Evolutionary conservation across 768 basidiomycete genomes (phyloP), one percentile per base, ranked within the genome.

Genomic region (Boletus sp.): DNA sequence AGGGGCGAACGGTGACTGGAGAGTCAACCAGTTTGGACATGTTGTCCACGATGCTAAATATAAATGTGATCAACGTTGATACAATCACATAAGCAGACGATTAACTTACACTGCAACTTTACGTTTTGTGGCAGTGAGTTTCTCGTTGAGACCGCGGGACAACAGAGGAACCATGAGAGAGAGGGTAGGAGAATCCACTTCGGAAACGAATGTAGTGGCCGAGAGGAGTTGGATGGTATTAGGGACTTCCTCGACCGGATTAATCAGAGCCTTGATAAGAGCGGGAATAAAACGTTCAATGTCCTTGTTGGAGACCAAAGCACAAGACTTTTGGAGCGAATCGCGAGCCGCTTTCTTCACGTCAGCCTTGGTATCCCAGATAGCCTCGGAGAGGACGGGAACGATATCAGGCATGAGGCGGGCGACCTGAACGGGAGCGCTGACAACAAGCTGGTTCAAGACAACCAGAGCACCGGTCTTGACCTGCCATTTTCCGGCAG

Each of bases 191-290:
- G 94, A 94, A 68, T 97, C 95, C 77, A 98, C 95, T 82, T 98
- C 95, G 51, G 95, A 92, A 92, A 98, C 95, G 87, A 97, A 98
- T 75, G 95, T 98, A 76, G 95, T 98, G 56, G 95, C 86, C 76
- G 95, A 94, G 77, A 97, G 93, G 78, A 96, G 90, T 61, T 83
- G 83, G 68, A 98, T 92, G 69, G 94, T 97, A 67, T 86, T 89
- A 68, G 95, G 91, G 56, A 98, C 95, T 86, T 99, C 97, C 81
- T 99, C 96, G 63, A 97, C 94, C 67, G 97, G 97, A 83, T 99
- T 95, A 78, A 98, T 94, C 71, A 98, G 82, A 73, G 93, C 89
- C 76, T 96, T 94, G 76, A 98, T 95, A 69, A 99, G 86, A 73
- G 95, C 95, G 67, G 92, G 93, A 82, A 98, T 93, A 80, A 90